Percentiles rank a stretch among this genome's conserved stretches.
Evolutionary conservation across 2,329 filamentous ascomycete species (phyloP).

Genomic region (Cephalotrichum gorgonifer): DNA sequence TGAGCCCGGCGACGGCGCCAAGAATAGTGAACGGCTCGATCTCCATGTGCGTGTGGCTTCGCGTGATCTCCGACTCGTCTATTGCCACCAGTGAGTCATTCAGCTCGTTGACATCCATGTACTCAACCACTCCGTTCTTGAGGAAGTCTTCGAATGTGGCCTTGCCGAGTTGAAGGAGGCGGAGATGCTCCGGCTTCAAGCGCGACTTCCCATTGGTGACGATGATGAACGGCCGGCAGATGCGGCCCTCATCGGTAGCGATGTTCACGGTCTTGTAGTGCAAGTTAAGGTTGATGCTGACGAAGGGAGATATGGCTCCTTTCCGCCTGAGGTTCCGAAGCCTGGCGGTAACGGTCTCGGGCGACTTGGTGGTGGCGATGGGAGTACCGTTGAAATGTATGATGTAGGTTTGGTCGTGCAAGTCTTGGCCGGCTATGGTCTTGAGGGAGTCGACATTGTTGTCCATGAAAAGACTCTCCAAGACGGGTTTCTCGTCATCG

Average conservation of each 20-base stretch:
- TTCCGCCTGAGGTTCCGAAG: conserved; percentile 82
- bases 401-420: conserved; percentile 75
- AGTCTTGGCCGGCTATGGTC: conserved; percentile 63
- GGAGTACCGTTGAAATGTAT: conserved; percentile 96
- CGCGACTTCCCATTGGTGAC: conserved; percentile 81
- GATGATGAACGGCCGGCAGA: conserved; percentile 91
- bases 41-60: conserved; percentile 84
- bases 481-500: conserved; percentile 84
- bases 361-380: conserved; percentile 73
- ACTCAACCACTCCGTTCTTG: conserved; percentile 82
- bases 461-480: conserved; percentile 77
- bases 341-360: conserved; percentile 73
- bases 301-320: conserved; percentile 89
- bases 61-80: conserved; percentile 74
- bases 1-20: conserved; percentile 88
- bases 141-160: conserved; percentile 93
- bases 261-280: conserved; percentile 89
- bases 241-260: conserved; percentile 91
- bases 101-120: conserved; percentile 96
- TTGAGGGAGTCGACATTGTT: conserved; percentile 72
- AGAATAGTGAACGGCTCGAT: conserved; percentile 97
- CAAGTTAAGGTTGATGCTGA: conserved; percentile 92
- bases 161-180: conserved; percentile 70
- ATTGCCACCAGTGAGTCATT: conserved; percentile 91
- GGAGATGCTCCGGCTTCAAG: conserved; percentile 68